Conservation (phyloP, 805 yeast species). For the Sungouiella thailandica region DNA sequence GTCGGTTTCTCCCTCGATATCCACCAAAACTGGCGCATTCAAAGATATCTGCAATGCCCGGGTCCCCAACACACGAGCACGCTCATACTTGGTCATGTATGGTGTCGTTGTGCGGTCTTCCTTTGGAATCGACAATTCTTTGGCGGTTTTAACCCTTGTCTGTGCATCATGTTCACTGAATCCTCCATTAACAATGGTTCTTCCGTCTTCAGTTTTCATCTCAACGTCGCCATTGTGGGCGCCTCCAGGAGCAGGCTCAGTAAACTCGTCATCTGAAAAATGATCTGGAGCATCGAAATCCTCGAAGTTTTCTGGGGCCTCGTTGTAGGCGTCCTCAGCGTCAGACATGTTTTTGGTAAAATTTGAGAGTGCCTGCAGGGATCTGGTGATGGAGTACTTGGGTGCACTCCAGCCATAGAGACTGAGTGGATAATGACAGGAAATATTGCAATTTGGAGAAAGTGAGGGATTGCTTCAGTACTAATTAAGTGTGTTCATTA, state of each 20-base stretch:
- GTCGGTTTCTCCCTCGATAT: constrained; percentile 98
- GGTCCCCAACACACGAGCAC: constrained; percentile 96
- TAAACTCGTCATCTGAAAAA: constrained; percentile 66
- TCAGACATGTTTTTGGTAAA: constrained; percentile 30
- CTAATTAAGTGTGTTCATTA: too few species aligned
- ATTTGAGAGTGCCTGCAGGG: constrained; percentile 2
- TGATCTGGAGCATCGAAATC: constrained; percentile 81
- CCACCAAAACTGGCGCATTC: constrained; percentile 98
- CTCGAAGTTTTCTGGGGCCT: constrained; percentile 62
- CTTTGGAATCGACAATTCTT: constrained; percentile 82
- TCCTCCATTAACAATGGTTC: constrained; percentile 68
- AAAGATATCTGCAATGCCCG: constrained; percentile 95
- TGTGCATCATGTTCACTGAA: constrained; percentile 51
- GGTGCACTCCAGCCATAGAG: too few species aligned
- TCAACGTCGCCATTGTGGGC: constrained; percentile 28
- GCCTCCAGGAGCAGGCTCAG: constrained; percentile 27
- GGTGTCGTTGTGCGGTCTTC: constrained; percentile 94
- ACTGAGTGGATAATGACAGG: too few species aligned
- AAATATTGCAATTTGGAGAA: too few species aligned
- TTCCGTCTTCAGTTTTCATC: constrained; percentile 62
- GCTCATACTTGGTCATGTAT: constrained; percentile 97
- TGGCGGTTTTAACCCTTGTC: constrained; percentile 55
- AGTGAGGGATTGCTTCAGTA: too few species aligned
- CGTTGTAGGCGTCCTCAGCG: constrained; percentile 55
- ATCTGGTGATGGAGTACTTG: constrained; percentile 1